These are phyloP conservation scores for Aspergillus sp. DNA, from an alignment of 2,329 filamentous ascomycete species.

Conservation along the genomic window DNA sequence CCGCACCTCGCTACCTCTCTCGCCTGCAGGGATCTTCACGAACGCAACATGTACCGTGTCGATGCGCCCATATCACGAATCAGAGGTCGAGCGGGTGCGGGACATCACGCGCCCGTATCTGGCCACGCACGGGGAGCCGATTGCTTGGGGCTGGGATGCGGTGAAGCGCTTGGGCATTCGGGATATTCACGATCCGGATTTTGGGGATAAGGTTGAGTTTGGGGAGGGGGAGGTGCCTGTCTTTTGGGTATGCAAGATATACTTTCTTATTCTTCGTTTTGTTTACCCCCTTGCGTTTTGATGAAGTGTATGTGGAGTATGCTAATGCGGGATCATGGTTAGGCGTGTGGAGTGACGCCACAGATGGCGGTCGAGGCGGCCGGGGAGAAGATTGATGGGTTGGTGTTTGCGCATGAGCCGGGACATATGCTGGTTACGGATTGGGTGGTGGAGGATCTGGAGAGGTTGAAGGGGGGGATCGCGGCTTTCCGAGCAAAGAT, in stretches of 20 bases:
- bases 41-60: slow-evolving; percentile 60
- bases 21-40: slow-evolving; percentile 61
- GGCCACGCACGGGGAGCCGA: slow-evolving; percentile 64
- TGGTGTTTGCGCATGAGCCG: slow-evolving; percentile 63
- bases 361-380: slow-evolving; percentile 65
- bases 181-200: slow-evolving; percentile 57
- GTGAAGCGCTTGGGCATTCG: slow-evolving; percentile 55
- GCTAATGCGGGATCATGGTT: slow-evolving; percentile 55
- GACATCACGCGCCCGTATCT: slow-evolving; percentile 58
- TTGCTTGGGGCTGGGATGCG: slow-evolving; percentile 66
- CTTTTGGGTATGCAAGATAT: slow-evolving; percentile 30
- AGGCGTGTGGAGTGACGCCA: slow-evolving; percentile 68
- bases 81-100: slow-evolving; percentile 56
- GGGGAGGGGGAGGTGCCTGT: slow-evolving; percentile 41
- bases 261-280: too few species aligned
- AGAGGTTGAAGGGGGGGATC: slow-evolving; percentile 12
- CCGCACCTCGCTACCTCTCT: slow-evolving; percentile 57
- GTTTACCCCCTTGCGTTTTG: not conserved
- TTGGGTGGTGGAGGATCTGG: slow-evolving; percentile 45
- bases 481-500: not conserved
- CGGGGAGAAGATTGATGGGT: slow-evolving; percentile 49
- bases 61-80: slow-evolving; percentile 60
- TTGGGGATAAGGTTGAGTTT: slow-evolving; percentile 54
- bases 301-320: not conserved
- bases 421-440: slow-evolving; percentile 66